A percentile compares a stretch with the other conserved stretches of the same genome.
These are phyloP conservation scores for Zostera marina DNA, from an alignment of 116 monocot species.

Conservation along the genomic window DNA sequence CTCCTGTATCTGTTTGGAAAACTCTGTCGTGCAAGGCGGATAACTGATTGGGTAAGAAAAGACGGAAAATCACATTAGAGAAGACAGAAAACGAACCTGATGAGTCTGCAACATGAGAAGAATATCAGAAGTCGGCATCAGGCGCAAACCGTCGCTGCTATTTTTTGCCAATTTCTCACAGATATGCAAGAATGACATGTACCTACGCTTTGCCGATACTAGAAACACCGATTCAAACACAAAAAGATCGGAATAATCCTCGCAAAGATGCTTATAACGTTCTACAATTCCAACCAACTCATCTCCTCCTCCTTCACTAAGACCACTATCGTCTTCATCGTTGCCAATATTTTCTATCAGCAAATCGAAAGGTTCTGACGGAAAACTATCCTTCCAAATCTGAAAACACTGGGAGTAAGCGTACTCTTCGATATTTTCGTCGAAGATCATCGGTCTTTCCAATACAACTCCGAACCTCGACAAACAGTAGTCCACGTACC, in stretches of 20 bases:
- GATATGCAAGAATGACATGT: conserved; percentile 44
- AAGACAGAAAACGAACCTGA: conserved; percentile 25
- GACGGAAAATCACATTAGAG: neutral
- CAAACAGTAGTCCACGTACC: conserved; percentile 54
- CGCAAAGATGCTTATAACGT: conserved; percentile 13
- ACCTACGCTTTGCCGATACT: conserved; percentile 51
- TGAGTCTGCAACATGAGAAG: conserved; percentile 83
- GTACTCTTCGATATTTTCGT: conserved; percentile 74
- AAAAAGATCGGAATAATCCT: conserved; percentile 35
- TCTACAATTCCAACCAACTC: conserved; percentile 19
- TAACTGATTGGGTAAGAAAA: neutral
- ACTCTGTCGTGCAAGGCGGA: conserved; percentile 26
- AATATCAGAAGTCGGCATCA: conserved; percentile 69
- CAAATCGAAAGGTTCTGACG: conserved; percentile 78
- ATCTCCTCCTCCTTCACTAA: conserved; percentile 1
- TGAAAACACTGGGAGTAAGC: conserved; percentile 43
- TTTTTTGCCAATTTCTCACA: conserved; percentile 4
- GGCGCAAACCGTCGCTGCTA: conserved; percentile 1
- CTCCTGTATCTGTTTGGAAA: conserved; percentile 43
- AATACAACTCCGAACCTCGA: conserved; percentile 55
- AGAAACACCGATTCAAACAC: conserved; percentile 66
- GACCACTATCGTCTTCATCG: conserved; percentile 4
- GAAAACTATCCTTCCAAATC: conserved; percentile 49
- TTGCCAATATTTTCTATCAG: conserved; percentile 10
- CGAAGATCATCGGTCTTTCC: conserved; percentile 60